A percentile compares a stretch with the other conserved stretches of the same genome.
Evolutionary conservation across 2,329 filamentous ascomycete species (phyloP).

Genomic region (Lithohypha guttulata): DNA sequence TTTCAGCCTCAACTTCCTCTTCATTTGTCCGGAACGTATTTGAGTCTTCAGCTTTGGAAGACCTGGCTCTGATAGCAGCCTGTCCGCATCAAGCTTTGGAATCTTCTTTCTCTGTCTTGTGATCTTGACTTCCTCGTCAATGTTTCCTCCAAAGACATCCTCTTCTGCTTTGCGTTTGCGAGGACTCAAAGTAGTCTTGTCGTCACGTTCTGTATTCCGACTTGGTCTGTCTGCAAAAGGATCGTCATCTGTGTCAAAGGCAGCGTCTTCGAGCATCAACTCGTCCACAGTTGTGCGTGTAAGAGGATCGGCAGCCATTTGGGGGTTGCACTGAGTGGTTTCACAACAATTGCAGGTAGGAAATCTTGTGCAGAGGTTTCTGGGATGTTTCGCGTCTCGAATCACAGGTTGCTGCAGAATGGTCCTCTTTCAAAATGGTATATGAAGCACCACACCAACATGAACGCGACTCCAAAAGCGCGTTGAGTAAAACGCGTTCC

Average conservation of each 20-base stretch:
- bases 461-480: too few species aligned
- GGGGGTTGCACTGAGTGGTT: too few species aligned
- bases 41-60: conserved; percentile 64
- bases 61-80: conserved; percentile 70
- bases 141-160: conserved; percentile 53
- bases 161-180: conserved; percentile 38
- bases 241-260: conserved; percentile 35
- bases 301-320: conserved; percentile 17
- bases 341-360: too few species aligned
- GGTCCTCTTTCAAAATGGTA: not conserved
- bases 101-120: conserved; percentile 64
- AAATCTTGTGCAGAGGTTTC: too few species aligned
- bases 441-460: not conserved
- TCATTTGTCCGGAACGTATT: conserved; percentile 15
- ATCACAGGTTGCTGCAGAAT: too few species aligned
- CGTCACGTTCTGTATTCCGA: conserved; percentile 10
- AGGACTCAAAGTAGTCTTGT: conserved; percentile 20
- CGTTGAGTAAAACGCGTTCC: too few species aligned
- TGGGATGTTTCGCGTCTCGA: too few species aligned
- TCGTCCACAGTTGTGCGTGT: conserved; percentile 48
- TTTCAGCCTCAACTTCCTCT: conserved; percentile 45
- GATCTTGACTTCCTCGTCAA: conserved; percentile 79
- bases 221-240: conserved; percentile 21
- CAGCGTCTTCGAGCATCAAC: conserved; percentile 62
- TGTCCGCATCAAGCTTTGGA: conserved; percentile 77